Conservation (phyloP, 352 stramenopile species). For the Thalassiosira hispida region DNA sequence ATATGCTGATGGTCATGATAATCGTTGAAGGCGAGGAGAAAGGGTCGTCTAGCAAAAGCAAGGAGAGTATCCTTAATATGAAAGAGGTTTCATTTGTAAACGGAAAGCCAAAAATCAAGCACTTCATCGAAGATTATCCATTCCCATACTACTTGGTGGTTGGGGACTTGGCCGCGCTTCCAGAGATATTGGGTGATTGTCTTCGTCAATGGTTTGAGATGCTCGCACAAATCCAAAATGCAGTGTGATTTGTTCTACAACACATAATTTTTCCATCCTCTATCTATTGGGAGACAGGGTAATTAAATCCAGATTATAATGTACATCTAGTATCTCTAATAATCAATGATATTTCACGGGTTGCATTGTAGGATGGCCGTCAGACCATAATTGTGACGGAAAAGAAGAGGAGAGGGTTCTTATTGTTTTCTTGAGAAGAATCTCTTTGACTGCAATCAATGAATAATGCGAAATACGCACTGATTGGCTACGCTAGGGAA, state of each 20-base stretch:
- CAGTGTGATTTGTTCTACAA: conserved; percentile 35
- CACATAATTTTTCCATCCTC: too few species aligned
- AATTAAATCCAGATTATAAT: too few species aligned
- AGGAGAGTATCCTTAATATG: conserved; percentile 97
- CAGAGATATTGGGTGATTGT: conserved; percentile 98
- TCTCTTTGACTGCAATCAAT: too few species aligned
- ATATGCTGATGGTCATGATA: conserved; percentile 98
- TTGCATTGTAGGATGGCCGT: too few species aligned
- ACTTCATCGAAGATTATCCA: conserved; percentile 99
- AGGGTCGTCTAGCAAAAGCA: conserved; percentile 50
- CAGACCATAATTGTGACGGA: too few species aligned
- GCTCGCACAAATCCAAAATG: conserved; percentile 74
- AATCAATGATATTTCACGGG: too few species aligned
- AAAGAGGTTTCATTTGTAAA: conserved; percentile 97
- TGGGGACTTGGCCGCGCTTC: conserved; percentile 93
- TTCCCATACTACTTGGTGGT: conserved; percentile 99
- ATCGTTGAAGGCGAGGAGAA: conserved; percentile 91
- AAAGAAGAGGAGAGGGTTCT: too few species aligned
- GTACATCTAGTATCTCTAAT: too few species aligned
- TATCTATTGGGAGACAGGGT: too few species aligned
- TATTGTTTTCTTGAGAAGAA: too few species aligned
- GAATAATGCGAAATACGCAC: too few species aligned
- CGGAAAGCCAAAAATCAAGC: conserved; percentile 94
- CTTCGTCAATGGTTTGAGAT: conserved; percentile 99
- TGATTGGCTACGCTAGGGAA: too few species aligned